A percentile compares a stretch with the other conserved stretches of the same genome.
Conservation (phyloP, 2,329 filamentous ascomycete species). For the Lachnellula suecica region DNA sequence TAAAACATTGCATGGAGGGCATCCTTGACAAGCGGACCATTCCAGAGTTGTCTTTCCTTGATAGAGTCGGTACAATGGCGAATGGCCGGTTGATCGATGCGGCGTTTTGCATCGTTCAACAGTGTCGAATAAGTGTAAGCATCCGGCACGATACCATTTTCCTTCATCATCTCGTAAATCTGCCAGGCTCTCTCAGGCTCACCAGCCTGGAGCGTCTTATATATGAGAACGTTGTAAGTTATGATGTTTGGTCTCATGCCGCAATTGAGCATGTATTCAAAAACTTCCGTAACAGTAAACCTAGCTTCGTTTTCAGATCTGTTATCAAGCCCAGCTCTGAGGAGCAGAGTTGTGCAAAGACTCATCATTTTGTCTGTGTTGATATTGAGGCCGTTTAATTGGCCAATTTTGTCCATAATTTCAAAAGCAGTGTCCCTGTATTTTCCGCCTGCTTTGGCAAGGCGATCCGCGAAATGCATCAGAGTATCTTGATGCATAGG, state of each 20-base stretch:
- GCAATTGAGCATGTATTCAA: slow-evolving; percentile 55
- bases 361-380: slow-evolving; percentile 49
- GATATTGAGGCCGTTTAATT: slow-evolving; percentile 39
- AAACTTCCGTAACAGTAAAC: too few species aligned
- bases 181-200: slow-evolving; percentile 63
- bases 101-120: slow-evolving; percentile 66
- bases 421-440: slow-evolving; percentile 44
- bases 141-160: slow-evolving; percentile 62
- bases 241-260: slow-evolving; percentile 63
- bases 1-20: slow-evolving; percentile 51
- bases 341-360: slow-evolving; percentile 59
- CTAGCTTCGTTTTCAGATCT: too few species aligned
- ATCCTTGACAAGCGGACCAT: slow-evolving; percentile 52
- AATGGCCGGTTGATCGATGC: slow-evolving; percentile 42
- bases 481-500: slow-evolving; percentile 23
- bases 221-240: slow-evolving; percentile 66
- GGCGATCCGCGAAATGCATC: slow-evolving; percentile 26
- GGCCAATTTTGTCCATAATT: slow-evolving; percentile 40
- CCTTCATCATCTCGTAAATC: slow-evolving; percentile 62
- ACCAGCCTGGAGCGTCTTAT: slow-evolving; percentile 66
- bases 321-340: slow-evolving; percentile 38
- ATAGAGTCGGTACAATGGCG: slow-evolving; percentile 54
- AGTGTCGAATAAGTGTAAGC: slow-evolving; percentile 66
- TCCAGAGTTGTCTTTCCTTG: slow-evolving; percentile 43
- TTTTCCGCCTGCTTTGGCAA: slow-evolving; percentile 40